Conservation (phyloP, 768 basidiomycete species). For the Suillus alpinus region DNA sequence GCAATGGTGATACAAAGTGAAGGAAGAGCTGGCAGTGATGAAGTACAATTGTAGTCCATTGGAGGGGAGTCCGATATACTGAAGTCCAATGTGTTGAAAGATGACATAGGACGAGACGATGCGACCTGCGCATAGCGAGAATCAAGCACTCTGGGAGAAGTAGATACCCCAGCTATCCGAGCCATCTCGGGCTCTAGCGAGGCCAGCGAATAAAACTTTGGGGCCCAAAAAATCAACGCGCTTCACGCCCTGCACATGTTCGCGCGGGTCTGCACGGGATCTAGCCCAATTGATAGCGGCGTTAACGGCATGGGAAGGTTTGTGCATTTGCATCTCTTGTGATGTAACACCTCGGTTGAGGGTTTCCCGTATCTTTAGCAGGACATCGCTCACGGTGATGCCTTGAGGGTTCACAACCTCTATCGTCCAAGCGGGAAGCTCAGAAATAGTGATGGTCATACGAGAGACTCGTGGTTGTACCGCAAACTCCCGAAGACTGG, state of each 20-base stretch:
- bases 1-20: too few relatives aligned
- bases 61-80: background rate
- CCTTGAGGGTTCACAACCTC: constrained; percentile 28
- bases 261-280: constrained; percentile 29
- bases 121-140: background rate
- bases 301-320: constrained; percentile 18
- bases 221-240: constrained; percentile 37
- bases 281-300: constrained; percentile 27
- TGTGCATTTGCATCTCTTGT: constrained; percentile 16
- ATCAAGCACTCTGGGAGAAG: constrained; percentile 20
- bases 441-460: constrained; percentile 19
- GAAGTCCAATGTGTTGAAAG: background rate
- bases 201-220: constrained; percentile 28
- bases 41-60: background rate
- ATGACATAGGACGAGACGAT: background rate
- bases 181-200: constrained; percentile 24
- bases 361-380: constrained; percentile 23
- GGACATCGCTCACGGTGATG: constrained; percentile 28
- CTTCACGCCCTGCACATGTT: constrained; percentile 38
- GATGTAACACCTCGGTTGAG: constrained; percentile 25
- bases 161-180: constrained; percentile 29
- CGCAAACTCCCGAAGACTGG: constrained; percentile 19
- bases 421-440: constrained; percentile 26
- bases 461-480: constrained; percentile 16
- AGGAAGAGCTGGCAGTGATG: background rate